These are phyloP conservation scores for Neofusicoccum ribis DNA, from an alignment of 2,329 filamentous ascomycete species.

Conservation along the genomic window DNA sequence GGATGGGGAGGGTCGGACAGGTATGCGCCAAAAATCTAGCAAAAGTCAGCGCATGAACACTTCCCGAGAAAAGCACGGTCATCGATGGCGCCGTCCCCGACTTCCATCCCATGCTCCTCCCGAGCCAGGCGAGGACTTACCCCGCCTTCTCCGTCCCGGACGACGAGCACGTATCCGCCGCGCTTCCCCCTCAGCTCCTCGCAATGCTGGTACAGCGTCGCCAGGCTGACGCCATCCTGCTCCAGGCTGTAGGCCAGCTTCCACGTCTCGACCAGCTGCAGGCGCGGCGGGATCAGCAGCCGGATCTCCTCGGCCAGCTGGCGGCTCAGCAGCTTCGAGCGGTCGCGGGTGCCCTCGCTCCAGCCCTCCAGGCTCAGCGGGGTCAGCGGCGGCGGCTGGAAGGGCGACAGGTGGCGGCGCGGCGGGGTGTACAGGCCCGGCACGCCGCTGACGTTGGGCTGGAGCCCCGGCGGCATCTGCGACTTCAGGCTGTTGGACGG, in stretches of 20 bases:
- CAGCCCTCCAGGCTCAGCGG: conserved; percentile 72
- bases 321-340: conserved; percentile 67
- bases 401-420: conserved; percentile 69
- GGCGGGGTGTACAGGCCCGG: conserved; percentile 62
- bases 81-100: no score
- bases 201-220: conserved; percentile 81
- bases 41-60: conserved; percentile 13
- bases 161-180: conserved; percentile 86
- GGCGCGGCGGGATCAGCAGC: conserved; percentile 78
- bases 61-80: no score
- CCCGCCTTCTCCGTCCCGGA: conserved; percentile 73
- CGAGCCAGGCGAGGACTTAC: conserved; percentile 50
- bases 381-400: conserved; percentile 85
- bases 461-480: not conserved
- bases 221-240: conserved; percentile 83
- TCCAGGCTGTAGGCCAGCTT: conserved; percentile 84
- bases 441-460: conserved; percentile 42
- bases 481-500: conserved; percentile 25
- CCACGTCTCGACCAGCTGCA: conserved; percentile 89
- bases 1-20: conserved; percentile 86
- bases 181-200: conserved; percentile 65
- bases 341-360: conserved; percentile 57
- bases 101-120: no score
- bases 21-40: conserved; percentile 83
- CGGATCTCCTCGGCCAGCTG: conserved; percentile 90